Evolutionary conservation across 495 filamentous ascomycete species (phyloP).

Genomic region (Daldinia decipiens): DNA sequence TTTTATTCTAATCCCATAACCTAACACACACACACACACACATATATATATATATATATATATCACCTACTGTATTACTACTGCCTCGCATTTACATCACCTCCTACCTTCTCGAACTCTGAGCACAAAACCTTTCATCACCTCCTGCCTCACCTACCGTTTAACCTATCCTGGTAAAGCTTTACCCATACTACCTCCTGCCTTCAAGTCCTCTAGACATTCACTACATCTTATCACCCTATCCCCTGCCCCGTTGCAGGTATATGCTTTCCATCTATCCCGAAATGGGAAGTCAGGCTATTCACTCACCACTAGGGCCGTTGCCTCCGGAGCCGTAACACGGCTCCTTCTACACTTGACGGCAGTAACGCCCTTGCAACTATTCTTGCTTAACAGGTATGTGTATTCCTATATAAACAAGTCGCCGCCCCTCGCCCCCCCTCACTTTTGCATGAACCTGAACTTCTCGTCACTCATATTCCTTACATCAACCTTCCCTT

Average conservation of each 20-base stretch:
- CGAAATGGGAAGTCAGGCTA: background rate
- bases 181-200: background rate
- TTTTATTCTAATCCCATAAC: background rate
- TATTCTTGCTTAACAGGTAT: background rate
- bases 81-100: background rate
- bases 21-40: no score
- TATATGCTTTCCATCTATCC: no score
- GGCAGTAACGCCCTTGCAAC: background rate
- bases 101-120: background rate
- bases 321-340: background rate
- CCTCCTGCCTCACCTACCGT: background rate
- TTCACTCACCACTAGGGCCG: background rate
- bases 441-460: background rate
- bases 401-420: background rate
- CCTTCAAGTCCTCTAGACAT: background rate
- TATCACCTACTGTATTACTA: no score
- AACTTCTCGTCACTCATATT: background rate
- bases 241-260: no score
- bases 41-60: no score
- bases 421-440: background rate
- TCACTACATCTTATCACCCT: background rate
- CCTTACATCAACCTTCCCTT: background rate
- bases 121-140: background rate
- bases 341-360: background rate
- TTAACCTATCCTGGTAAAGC: no score